These are phyloP conservation scores for Coemansia pectinata DNA, from an alignment of 192 early-diverging fungal species.

Conservation along the genomic window DNA sequence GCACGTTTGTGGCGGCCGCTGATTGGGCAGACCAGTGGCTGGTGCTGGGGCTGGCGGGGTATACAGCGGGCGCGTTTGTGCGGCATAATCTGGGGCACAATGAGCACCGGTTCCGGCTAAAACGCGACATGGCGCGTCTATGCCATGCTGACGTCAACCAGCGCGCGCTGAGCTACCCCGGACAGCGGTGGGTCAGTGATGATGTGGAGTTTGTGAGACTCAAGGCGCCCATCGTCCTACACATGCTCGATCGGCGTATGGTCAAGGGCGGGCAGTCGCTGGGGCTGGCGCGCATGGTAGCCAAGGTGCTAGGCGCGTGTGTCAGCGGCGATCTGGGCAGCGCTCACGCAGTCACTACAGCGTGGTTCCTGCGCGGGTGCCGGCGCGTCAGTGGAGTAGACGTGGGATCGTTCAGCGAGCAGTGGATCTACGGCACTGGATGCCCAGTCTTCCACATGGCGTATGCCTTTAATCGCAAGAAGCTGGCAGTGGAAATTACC, in stretches of 20 bases:
- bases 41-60: constrained; percentile 76
- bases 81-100: constrained; percentile 82
- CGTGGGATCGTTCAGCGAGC: constrained; percentile 78
- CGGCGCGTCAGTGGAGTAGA: constrained; percentile 87
- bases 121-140: constrained; percentile 80
- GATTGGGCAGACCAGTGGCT: constrained; percentile 89
- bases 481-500: constrained; percentile 91
- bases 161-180: constrained; percentile 73
- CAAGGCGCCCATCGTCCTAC: constrained; percentile 86
- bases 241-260: constrained; percentile 90
- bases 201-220: constrained; percentile 75
- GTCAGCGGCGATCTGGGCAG: constrained; percentile 66
- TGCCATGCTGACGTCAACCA: constrained; percentile 85
- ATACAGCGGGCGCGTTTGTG: constrained; percentile 73
- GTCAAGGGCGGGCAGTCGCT: constrained; percentile 65
- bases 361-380: constrained; percentile 76
- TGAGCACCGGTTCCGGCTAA: constrained; percentile 81
- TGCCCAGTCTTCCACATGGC: constrained; percentile 83
- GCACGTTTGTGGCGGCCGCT: constrained; percentile 73
- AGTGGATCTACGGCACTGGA: constrained; percentile 93
- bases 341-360: constrained; percentile 60
- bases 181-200: constrained; percentile 45
- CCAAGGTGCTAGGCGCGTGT: constrained; percentile 73
- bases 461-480: constrained; percentile 93
- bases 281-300: constrained; percentile 75